Percentiles rank a stretch among this genome's conserved stretches.
Evolutionary conservation across 257 asterid genomes (phyloP).

Genomic region (Plantago elongata): DNA sequence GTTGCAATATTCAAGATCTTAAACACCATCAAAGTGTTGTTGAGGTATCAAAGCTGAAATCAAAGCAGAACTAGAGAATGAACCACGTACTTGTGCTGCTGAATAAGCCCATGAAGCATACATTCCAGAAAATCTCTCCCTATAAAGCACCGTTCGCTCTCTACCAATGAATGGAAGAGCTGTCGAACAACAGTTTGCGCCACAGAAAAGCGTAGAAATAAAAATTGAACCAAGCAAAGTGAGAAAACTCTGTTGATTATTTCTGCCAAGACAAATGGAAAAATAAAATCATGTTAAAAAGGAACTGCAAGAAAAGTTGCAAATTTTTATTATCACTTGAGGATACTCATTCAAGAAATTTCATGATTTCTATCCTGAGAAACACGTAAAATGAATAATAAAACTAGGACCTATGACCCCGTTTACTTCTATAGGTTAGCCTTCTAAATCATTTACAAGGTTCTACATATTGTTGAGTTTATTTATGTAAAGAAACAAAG

Average conservation of each 20-base stretch:
- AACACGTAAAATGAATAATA: too few species aligned
- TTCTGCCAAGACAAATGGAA: conserved; percentile 23
- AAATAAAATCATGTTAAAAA: neutral
- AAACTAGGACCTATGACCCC: too few species aligned
- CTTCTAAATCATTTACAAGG: neutral
- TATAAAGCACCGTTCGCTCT: conserved; percentile 45
- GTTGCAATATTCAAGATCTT: neutral
- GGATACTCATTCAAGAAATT: too few species aligned
- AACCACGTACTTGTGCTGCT: conserved; percentile 40
- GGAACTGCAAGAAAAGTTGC: neutral
- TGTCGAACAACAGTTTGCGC: conserved; percentile 43
- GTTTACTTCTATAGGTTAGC: too few species aligned
- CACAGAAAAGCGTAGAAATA: conserved; percentile 34
- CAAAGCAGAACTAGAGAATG: neutral
- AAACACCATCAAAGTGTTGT: neutral
- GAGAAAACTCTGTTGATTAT: conserved; percentile 42
- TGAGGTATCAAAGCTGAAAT: neutral
- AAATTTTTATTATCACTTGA: too few species aligned
- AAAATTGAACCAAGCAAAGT: conserved; percentile 45
- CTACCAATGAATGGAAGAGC: conserved; percentile 38
- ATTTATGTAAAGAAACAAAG: neutral
- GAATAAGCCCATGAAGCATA: conserved; percentile 58
- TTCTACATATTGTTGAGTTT: neutral
- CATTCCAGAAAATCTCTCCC: conserved; percentile 62
- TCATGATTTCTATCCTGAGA: too few species aligned